These are phyloP conservation scores for Alternaria panax DNA, from an alignment of 2,329 filamentous ascomycete species.

Conservation along the genomic window DNA sequence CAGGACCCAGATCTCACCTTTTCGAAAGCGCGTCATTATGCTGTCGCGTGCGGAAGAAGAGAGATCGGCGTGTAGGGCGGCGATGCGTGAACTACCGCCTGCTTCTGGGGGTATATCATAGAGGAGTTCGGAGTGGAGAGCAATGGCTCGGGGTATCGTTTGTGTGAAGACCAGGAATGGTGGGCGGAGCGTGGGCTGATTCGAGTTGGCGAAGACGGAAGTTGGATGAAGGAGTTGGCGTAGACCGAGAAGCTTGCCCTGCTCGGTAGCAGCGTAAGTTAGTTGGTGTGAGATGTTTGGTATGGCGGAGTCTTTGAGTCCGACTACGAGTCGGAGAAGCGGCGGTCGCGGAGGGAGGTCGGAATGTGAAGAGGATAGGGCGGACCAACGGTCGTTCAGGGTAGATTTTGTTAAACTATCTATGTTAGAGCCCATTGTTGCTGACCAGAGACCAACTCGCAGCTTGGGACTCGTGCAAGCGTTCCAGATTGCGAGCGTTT, in stretches of 20 bases:
- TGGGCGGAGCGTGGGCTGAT: constrained; percentile 68
- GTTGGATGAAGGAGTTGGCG: constrained; percentile 86
- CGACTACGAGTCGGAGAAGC: constrained; percentile 87
- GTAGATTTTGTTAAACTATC: constrained; percentile 79
- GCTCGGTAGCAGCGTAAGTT: constrained; percentile 88
- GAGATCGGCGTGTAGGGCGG: constrained; percentile 87
- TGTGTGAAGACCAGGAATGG: constrained; percentile 97
- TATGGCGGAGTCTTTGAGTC: constrained; percentile 92
- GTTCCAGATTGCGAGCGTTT: constrained; percentile 85
- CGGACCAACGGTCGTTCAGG: constrained; percentile 49
- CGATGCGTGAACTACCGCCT: constrained; percentile 82
- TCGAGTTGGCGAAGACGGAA: constrained; percentile 57
- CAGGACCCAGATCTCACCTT: constrained; percentile 92
- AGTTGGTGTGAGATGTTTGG: constrained; percentile 91
- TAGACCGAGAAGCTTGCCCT: constrained; percentile 89
- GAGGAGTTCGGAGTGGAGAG: constrained; percentile 85
- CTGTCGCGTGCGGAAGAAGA: constrained; percentile 75
- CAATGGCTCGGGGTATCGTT: constrained; percentile 88
- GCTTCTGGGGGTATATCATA: constrained; percentile 94
- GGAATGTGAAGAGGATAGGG: constrained; percentile 48
- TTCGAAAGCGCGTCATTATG: constrained; percentile 89
- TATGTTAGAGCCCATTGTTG: constrained; percentile 94
- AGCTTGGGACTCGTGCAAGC: constrained; percentile 75
- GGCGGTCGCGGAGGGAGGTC: constrained; percentile 51
- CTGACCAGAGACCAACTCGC: constrained; percentile 87